phyloP scores from a whole-genome alignment of 371 early-diverging fungal genomes.

The Mortierella sp. region DNA sequence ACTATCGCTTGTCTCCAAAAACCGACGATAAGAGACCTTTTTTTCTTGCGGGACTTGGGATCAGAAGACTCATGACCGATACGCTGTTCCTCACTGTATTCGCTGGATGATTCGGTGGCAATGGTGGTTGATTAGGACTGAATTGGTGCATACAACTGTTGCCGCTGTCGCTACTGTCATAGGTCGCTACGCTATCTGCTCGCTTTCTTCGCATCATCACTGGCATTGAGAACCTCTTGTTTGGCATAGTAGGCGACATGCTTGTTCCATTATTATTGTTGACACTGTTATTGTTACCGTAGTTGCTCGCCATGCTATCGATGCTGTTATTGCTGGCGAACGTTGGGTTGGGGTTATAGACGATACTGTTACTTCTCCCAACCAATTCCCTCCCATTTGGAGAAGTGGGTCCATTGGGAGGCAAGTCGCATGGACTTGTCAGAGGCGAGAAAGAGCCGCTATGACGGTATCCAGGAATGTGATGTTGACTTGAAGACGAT shows the following conservation, averaged over 20 bases:
- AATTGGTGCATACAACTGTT: neutral
- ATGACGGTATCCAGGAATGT: conserved; percentile 2
- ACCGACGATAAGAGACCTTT: conserved; percentile 31
- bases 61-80: conserved; percentile 24
- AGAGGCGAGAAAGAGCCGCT: conserved; percentile 21
- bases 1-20: neutral
- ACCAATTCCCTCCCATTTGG: conserved; percentile 21
- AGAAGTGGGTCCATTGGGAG: conserved; percentile 15
- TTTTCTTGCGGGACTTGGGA: conserved; percentile 41
- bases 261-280: conserved; percentile 1
- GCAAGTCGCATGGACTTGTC: conserved; percentile 13
- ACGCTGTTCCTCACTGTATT: conserved; percentile 26
- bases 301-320: neutral
- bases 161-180: conserved; percentile 4
- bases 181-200: conserved; percentile 11
- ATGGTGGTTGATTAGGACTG: neutral
- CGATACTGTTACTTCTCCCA: conserved; percentile 12
- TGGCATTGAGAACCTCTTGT: conserved; percentile 21
- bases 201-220: conserved; percentile 10
- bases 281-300: neutral
- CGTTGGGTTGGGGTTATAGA: neutral
- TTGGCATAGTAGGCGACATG: conserved; percentile 15
- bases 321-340: neutral
- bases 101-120: conserved; percentile 9
- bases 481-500: conserved; percentile 6